These are phyloP conservation scores for Nothophytophthora sp. DNA, from an alignment of 352 stramenopile genomes.

Conservation along the genomic window DNA sequence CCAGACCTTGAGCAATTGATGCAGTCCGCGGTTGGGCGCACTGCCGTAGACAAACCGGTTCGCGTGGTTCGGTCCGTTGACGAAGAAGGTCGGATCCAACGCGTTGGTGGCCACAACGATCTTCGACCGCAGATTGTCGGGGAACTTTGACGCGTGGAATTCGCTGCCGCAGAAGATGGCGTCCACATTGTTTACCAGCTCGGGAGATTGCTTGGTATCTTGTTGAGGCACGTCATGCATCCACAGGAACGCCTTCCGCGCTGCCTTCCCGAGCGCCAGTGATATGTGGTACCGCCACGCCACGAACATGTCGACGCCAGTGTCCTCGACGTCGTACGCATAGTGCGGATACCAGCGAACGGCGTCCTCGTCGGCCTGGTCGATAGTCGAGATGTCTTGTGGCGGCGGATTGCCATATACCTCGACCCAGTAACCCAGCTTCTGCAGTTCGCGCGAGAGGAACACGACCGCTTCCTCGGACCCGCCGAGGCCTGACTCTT, in stretches of 20 bases:
- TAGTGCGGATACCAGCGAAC: conserved; percentile 81
- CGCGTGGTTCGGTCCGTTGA: conserved; percentile 52
- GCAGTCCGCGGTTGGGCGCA: conserved; percentile 79
- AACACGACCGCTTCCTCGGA: conserved; percentile 93
- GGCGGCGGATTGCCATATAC: conserved; percentile 77
- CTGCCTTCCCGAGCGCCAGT: conserved; percentile 44
- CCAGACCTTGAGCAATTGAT: conserved; percentile 71
- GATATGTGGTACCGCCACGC: conserved; percentile 92
- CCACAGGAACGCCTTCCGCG: conserved; percentile 66
- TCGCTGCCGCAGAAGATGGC: conserved; percentile 82
- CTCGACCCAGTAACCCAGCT: conserved; percentile 86
- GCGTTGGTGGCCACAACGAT: conserved; percentile 73
- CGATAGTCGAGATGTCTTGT: conserved; percentile 37
- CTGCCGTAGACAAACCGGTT: conserved; percentile 88
- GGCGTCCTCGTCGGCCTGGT: conserved; percentile 17
- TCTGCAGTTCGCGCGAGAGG: conserved; percentile 71
- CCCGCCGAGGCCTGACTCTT: conserved; percentile 68
- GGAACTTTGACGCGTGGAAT: conserved; percentile 74
- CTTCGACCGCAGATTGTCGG: conserved; percentile 37
- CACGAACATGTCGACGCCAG: conserved; percentile 84
- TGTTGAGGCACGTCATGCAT: conserved; percentile 73
- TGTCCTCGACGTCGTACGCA: conserved; percentile 62
- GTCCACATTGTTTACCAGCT: conserved; percentile 47
- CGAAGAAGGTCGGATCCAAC: conserved; percentile 67
- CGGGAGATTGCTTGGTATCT: conserved; percentile 33